phyloP scores from a whole-genome alignment of 2,329 filamentous ascomycete genomes.

The Colletotrichum neosansevieriae region DNA sequence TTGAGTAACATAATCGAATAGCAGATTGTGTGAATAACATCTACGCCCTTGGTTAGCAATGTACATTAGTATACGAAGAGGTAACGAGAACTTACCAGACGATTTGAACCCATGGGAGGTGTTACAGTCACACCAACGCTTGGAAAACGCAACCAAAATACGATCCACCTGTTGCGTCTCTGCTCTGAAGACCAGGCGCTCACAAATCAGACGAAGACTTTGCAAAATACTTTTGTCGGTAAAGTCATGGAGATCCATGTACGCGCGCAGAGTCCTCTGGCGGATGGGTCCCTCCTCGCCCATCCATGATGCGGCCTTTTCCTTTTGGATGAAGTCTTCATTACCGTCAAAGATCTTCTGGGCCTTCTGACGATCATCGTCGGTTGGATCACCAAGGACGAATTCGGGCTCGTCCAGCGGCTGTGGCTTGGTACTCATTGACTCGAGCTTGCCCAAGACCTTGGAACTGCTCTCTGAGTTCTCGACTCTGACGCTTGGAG shows the following conservation, averaged over 20 bases:
- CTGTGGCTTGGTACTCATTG: slow-evolving; percentile 55
- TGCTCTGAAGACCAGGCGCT: slow-evolving; percentile 83
- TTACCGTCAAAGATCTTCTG: slow-evolving; percentile 86
- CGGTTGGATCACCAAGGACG: slow-evolving; percentile 68
- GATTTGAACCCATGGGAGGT: slow-evolving; percentile 93
- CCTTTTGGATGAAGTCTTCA: slow-evolving; percentile 83
- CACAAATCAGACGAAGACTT: slow-evolving; percentile 84
- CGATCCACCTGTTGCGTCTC: slow-evolving; percentile 98
- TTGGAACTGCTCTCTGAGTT: slow-evolving; percentile 53
- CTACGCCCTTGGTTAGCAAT: slow-evolving; percentile 58
- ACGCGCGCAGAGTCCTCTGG: slow-evolving; percentile 75
- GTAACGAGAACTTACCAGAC: slow-evolving; percentile 68
- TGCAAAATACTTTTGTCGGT: slow-evolving; percentile 82
- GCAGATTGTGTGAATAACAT: slow-evolving; percentile 96
- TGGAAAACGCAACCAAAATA: slow-evolving; percentile 89
- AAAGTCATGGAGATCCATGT: slow-evolving; percentile 95
- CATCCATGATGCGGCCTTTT: slow-evolving; percentile 87
- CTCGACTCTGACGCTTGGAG: slow-evolving; percentile 60
- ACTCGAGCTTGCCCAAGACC: slow-evolving; percentile 47
- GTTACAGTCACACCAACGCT: slow-evolving; percentile 94
- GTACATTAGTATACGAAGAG: not conserved
- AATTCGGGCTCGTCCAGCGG: slow-evolving; percentile 70
- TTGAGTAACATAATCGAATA: slow-evolving; percentile 97
- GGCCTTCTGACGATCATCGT: slow-evolving; percentile 82
- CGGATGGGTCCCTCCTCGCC: slow-evolving; percentile 77